These are phyloP conservation scores for Neodidymelliopsis sp. DNA, from an alignment of 2,329 filamentous ascomycete species.

Conservation along the genomic window DNA sequence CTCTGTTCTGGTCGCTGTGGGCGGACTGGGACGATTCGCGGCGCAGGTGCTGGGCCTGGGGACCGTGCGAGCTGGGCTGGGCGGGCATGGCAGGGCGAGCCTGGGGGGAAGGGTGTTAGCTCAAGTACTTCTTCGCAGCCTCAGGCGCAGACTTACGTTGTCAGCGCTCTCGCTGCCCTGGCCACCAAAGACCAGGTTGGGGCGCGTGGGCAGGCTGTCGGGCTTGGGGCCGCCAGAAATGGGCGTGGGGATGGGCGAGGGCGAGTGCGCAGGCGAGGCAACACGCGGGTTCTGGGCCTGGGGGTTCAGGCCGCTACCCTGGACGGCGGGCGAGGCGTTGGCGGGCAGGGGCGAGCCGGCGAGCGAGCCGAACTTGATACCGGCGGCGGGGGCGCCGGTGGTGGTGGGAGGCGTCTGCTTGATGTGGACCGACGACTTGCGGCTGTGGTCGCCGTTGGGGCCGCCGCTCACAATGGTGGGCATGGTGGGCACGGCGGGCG, in stretches of 20 bases:
- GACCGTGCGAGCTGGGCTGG: slow-evolving; percentile 49
- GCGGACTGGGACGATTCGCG: slow-evolving; percentile 86
- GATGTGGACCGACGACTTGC: slow-evolving; percentile 94
- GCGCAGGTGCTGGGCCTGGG: slow-evolving; percentile 77
- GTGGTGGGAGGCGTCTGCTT: slow-evolving; percentile 74
- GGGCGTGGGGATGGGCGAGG: slow-evolving; percentile 91
- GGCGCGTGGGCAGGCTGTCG: slow-evolving; percentile 73
- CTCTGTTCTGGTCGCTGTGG: slow-evolving; percentile 64
- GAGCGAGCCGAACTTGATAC: slow-evolving; percentile 83
- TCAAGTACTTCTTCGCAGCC: no score
- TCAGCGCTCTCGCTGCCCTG: slow-evolving; percentile 75
- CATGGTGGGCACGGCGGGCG: slow-evolving; percentile 70
- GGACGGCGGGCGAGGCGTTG: slow-evolving; percentile 71
- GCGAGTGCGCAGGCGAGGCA: slow-evolving; percentile 84
- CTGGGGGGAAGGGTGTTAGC: no score
- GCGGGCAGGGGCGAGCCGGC: slow-evolving; percentile 67
- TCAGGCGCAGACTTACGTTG: slow-evolving; percentile 67
- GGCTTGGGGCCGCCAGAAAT: slow-evolving; percentile 85
- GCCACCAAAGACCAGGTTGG: slow-evolving; percentile 80
- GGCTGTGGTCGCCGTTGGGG: slow-evolving; percentile 80
- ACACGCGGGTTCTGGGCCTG: slow-evolving; percentile 71
- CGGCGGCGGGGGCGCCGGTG: slow-evolving; percentile 59
- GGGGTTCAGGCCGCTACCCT: slow-evolving; percentile 65
- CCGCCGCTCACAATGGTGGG: slow-evolving; percentile 69
- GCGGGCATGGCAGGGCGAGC: slow-evolving; percentile 71